Evolutionary conservation across 495 filamentous ascomycete genomes (phyloP).

Genomic region (Penicillium dipodomyicola): DNA sequence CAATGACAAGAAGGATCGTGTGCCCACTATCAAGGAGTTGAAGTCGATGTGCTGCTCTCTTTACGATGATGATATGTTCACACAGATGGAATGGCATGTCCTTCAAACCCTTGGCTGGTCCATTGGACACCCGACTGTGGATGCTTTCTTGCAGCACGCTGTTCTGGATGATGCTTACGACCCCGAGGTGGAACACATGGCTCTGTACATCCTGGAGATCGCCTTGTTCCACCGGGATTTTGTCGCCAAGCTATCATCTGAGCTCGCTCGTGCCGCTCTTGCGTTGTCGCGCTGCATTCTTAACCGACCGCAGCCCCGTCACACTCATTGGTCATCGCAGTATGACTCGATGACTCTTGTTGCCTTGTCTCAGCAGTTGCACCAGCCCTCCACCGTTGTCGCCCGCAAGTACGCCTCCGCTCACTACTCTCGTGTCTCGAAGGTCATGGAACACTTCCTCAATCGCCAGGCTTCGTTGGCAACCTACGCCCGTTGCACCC

Average conservation of each 20-base stretch:
- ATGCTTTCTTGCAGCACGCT: slow-evolving; percentile 80
- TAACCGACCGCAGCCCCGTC: slow-evolving; percentile 68
- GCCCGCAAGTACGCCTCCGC: slow-evolving; percentile 82
- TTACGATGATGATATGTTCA: slow-evolving; percentile 99
- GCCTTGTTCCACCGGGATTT: slow-evolving; percentile 95
- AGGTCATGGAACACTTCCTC: slow-evolving; percentile 81
- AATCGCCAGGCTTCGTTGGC: slow-evolving; percentile 74
- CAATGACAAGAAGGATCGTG: slow-evolving; percentile 95
- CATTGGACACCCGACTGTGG: slow-evolving; percentile 92
- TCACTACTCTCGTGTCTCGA: slow-evolving; percentile 77
- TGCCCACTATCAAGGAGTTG: slow-evolving; percentile 90
- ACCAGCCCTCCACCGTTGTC: slow-evolving; percentile 81
- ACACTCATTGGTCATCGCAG: slow-evolving; percentile 74
- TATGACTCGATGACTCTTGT: slow-evolving; percentile 80
- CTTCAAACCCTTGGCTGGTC: slow-evolving; percentile 96
- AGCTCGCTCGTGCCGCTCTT: slow-evolving; percentile 83
- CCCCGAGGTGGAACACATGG: slow-evolving; percentile 89
- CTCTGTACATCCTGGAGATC: slow-evolving; percentile 89
- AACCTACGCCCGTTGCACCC: slow-evolving; percentile 65
- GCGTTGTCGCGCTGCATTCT: slow-evolving; percentile 86
- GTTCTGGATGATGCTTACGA: slow-evolving; percentile 65
- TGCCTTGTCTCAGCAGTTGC: slow-evolving; percentile 78
- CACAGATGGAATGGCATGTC: slow-evolving; percentile 99
- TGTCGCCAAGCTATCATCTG: slow-evolving; percentile 81
- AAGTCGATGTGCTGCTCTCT: slow-evolving; percentile 99